A percentile compares a stretch with the other conserved stretches of the same genome.
Evolutionary conservation across 768 basidiomycete species (phyloP).

Genomic region (Tylopilus vinaceipallidus): DNA sequence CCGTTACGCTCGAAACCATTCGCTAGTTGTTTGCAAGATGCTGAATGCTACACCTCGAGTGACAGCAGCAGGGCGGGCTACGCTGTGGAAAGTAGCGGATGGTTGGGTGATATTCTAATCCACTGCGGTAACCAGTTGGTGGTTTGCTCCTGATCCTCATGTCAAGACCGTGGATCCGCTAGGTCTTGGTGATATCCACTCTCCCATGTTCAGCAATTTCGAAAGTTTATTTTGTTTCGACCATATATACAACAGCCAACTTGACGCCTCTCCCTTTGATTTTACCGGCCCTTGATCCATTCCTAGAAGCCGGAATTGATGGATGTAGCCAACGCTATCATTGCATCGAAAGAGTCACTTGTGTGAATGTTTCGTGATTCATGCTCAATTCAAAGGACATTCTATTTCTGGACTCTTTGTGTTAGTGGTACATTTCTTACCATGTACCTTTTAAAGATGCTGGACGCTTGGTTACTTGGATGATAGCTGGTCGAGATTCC

Average conservation of each 20-base stretch:
- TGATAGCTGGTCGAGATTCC: not conserved
- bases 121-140: no score
- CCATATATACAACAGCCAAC: no score
- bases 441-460: not conserved
- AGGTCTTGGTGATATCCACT: not conserved
- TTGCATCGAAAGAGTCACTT: slow-evolving; percentile 11
- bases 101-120: slow-evolving; percentile 4
- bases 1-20: not conserved
- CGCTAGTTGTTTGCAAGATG: slow-evolving; percentile 15
- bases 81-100: slow-evolving; percentile 2
- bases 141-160: no score
- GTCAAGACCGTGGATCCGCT: not conserved
- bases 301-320: slow-evolving; percentile 16
- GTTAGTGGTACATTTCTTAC: slow-evolving; percentile 5
- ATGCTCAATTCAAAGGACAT: slow-evolving; percentile 2
- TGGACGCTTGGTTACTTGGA: slow-evolving; percentile 4
- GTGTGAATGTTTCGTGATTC: slow-evolving; percentile 20
- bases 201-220: slow-evolving; percentile 2
- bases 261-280: slow-evolving; percentile 6
- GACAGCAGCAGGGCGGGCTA: not conserved
- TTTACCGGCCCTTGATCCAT: slow-evolving; percentile 12
- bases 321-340: no score
- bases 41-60: not conserved
- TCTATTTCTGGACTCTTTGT: slow-evolving; percentile 7
- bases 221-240: slow-evolving; percentile 5